Conservation (phyloP, 345 rosid genomes). For the Erodium maritimum region DNA sequence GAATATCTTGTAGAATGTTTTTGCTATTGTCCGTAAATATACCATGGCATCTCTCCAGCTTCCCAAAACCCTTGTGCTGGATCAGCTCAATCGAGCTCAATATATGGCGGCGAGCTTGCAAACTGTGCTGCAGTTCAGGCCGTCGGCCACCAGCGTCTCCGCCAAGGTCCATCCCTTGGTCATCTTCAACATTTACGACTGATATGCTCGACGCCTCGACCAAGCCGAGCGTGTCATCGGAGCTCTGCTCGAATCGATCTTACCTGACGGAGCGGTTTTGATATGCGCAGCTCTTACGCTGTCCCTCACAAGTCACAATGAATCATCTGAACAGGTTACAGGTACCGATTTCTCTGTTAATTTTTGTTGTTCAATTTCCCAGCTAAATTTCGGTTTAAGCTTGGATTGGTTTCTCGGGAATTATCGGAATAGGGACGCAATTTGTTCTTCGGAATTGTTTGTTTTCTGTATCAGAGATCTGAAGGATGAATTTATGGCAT, state of each 20-base stretch:
- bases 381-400: too few relatives aligned
- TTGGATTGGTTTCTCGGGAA: not conserved
- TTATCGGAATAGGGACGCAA: too few relatives aligned
- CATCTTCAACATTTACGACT: conserved; percentile 82
- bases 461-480: not conserved
- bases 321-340: conserved; percentile 88
- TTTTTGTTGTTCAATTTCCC: not conserved
- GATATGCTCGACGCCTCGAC: conserved; percentile 88
- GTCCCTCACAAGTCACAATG: conserved; percentile 99
- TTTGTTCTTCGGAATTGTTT: too few relatives aligned
- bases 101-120: conserved; percentile 60
- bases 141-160: conserved; percentile 25
- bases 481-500: too few relatives aligned
- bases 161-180: conserved; percentile 87
- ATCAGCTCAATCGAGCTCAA: not conserved
- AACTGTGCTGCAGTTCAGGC: conserved; percentile 54
- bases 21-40: too few relatives aligned
- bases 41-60: not conserved
- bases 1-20: too few relatives aligned
- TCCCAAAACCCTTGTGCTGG: not conserved
- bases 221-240: conserved; percentile 93
- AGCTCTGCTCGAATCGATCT: conserved; percentile 79
- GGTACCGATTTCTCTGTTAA: conserved; percentile 24
- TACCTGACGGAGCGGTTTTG: conserved; percentile 87
- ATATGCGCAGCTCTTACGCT: conserved; percentile 84